phyloP scores from a whole-genome alignment of 176 grass and related monocot genomes.

The Pharus latifolius region DNA sequence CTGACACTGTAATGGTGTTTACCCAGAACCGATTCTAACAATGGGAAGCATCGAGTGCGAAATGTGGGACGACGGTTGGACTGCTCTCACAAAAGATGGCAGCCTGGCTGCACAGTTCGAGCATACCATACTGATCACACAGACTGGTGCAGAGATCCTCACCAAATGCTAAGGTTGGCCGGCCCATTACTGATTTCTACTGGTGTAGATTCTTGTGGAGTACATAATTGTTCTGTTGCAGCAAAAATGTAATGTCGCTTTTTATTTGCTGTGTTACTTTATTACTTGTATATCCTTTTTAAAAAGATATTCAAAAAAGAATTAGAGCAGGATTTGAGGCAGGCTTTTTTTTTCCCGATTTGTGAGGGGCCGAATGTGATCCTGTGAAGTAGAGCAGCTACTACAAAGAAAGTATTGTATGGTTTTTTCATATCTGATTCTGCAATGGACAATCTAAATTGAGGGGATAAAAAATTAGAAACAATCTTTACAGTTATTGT shows the following conservation, averaged over 20 bases:
- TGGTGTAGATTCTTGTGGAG: background rate
- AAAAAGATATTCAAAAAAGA: too few relatives aligned
- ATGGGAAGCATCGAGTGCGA: constrained; percentile 51
- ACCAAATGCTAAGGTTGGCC: constrained; percentile 39
- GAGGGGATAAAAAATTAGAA: too few relatives aligned
- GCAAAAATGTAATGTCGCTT: background rate
- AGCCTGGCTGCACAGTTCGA: constrained; percentile 74
- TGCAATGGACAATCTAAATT: too few relatives aligned
- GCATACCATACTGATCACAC: constrained; percentile 77
- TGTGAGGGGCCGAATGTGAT: too few relatives aligned
- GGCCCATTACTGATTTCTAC: background rate
- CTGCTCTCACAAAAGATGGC: constrained; percentile 66
- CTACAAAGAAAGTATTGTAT: too few relatives aligned
- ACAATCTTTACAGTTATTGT: too few relatives aligned
- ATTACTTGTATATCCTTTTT: too few relatives aligned
- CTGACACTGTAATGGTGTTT: background rate
- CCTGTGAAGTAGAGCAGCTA: too few relatives aligned
- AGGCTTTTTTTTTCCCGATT: too few relatives aligned
- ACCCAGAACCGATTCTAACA: constrained; percentile 65
- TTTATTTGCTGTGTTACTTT: too few relatives aligned
- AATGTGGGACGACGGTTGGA: constrained; percentile 87
- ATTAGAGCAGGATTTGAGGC: too few relatives aligned
- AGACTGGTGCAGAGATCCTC: constrained; percentile 64
- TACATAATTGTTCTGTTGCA: background rate
- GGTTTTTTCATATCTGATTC: too few relatives aligned